A percentile compares a stretch with the other conserved stretches of the same genome.
Evolutionary conservation across 768 basidiomycete species (phyloP).

Genomic region (Termitomyces sp.): DNA sequence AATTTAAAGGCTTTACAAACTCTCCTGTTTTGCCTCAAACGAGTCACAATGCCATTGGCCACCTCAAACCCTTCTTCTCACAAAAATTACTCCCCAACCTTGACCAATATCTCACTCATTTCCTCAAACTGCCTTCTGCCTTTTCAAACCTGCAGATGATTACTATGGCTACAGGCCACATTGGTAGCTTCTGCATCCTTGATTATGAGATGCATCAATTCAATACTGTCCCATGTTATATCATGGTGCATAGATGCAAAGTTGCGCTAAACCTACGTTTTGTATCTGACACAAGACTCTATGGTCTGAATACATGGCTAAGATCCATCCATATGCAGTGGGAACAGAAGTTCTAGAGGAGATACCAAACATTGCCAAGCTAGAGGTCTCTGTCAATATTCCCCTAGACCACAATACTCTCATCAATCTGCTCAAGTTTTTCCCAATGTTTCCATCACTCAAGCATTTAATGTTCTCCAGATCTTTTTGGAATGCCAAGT

Average conservation of each 20-base stretch:
- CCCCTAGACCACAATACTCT: background rate
- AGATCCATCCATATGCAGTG: background rate
- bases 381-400: conserved; percentile 3
- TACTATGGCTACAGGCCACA: conserved; percentile 1
- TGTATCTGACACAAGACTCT: conserved; percentile 1
- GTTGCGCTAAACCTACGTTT: conserved; percentile 4
- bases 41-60: conserved; percentile 3
- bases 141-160: conserved; percentile 2
- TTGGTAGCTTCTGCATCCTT: background rate
- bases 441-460: conserved; percentile 2
- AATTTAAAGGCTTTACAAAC: conserved; percentile 2
- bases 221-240: background rate
- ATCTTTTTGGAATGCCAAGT: conserved; percentile 1
- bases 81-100: conserved; percentile 8
- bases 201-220: background rate
- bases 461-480: background rate
- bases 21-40: background rate
- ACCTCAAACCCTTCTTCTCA: conserved; percentile 1
- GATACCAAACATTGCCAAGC: background rate
- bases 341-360: background rate
- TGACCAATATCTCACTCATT: conserved; percentile 5
- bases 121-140: conserved; percentile 5
- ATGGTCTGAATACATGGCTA: background rate
- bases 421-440: background rate
- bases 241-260: background rate